These are phyloP conservation scores for Saccharomycopsis hybrid DNA, from an alignment of 1,139 yeast species.

Conservation along the genomic window DNA sequence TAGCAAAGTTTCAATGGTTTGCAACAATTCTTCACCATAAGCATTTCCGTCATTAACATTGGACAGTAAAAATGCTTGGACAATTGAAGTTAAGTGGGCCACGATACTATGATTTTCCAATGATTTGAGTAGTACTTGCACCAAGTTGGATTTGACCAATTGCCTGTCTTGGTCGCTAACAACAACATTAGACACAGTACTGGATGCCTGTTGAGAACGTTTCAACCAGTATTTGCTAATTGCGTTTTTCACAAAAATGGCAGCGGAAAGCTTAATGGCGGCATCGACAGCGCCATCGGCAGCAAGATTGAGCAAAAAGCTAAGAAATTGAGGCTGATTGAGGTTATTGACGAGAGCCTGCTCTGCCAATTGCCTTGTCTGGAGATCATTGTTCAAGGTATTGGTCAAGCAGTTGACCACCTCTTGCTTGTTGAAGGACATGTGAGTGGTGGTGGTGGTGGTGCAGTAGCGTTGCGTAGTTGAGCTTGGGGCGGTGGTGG, in stretches of 20 bases:
- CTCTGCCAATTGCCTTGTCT: slow-evolving; percentile 65
- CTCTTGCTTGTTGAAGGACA: slow-evolving; percentile 53
- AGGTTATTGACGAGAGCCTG: slow-evolving; percentile 51
- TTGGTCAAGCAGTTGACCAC: slow-evolving; percentile 72
- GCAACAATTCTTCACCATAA: slow-evolving; percentile 50
- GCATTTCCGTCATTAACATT: slow-evolving; percentile 44
- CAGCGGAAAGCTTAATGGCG: slow-evolving; percentile 47
- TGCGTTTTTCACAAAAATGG: slow-evolving; percentile 64
- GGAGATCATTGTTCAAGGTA: slow-evolving; percentile 68
- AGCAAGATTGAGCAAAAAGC: slow-evolving; percentile 48
- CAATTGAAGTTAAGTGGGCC: slow-evolving; percentile 26
- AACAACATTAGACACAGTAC: slow-evolving; percentile 23
- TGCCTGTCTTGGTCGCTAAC: slow-evolving; percentile 40
- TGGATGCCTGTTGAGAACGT: slow-evolving; percentile 11
- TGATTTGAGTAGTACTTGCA: slow-evolving; percentile 39
- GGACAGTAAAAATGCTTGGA: slow-evolving; percentile 38
- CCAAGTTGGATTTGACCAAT: slow-evolving; percentile 44
- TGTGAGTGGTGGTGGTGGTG: neutral
- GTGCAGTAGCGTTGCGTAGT: neutral
- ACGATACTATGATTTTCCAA: slow-evolving; percentile 32
- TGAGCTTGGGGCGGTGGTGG: too few relatives aligned
- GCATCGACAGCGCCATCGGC: slow-evolving; percentile 40
- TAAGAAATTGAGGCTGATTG: slow-evolving; percentile 50
- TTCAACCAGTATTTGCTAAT: slow-evolving; percentile 47
- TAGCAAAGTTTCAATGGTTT: slow-evolving; percentile 49